Evolutionary conservation across 805 yeast genomes (phyloP), one percentile per base, ranked within the genome.

Genomic region (Pichia deserticola): DNA sequence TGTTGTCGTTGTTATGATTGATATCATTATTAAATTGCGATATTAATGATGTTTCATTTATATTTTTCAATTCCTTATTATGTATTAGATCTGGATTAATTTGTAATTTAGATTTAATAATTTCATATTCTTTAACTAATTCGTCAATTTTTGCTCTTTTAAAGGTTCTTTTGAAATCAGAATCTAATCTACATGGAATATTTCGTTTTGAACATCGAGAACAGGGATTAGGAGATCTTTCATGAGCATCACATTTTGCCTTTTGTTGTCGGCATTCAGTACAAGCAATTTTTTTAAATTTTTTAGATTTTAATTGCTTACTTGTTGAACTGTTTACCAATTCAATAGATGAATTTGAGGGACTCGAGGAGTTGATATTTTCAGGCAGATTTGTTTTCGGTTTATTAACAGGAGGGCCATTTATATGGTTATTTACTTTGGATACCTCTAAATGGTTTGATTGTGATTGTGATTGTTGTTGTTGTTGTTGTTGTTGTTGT

Each of bases 261-360:
- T 93, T 93, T 64, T 92, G 99, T 66, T 93, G 98, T 12, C 98
- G 78, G 63, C 99, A 93, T 60, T 92, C 96, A 1, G 88, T 89
- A 71, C 99, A 93, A 0, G 98, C 98, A 63, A 89, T 79, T 49
- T 81, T 74, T 63, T 82, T 84, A n/a, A 46, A 51, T 41, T 45
- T 52, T 38, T 45, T 45, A 7, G 44, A 33, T 27, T 38, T 45
- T n/a, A 25, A 36, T 49, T 53, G 20, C 20, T 20, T 20, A 20
- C 20, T 20, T 20, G 20, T 20, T 20, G 20, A 20, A 20, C 20
- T 20, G 20, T 20, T 20, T 20, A 20, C 20, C 20, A 20, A 20
- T 20, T 20, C 20, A 20, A 20, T 20, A 20, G 20, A 20, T 10
- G 49, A 33, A 32, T 28, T 20, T 8, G 32, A 20, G 20, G 20